Evolutionary conservation across 768 basidiomycete genomes (phyloP).

Genomic region (Termitomyces titanicus): DNA sequence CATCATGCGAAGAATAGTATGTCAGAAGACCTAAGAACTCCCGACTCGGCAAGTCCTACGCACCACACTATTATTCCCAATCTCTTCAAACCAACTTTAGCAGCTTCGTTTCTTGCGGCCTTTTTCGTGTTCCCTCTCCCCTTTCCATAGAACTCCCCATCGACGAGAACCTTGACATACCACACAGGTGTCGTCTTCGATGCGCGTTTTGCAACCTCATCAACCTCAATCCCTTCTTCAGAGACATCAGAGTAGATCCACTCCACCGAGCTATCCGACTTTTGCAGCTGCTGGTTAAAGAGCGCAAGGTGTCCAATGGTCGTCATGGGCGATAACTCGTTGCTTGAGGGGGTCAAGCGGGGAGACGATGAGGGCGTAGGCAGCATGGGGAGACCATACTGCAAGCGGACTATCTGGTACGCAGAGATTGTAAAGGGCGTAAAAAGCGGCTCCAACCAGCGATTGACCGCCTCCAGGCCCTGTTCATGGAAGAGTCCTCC

Average conservation of each 20-base stretch:
- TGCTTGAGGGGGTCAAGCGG: conserved; percentile 15
- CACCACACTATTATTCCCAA: conserved; percentile 55
- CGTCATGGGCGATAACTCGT: conserved; percentile 19
- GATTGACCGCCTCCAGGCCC: conserved; percentile 50
- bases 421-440: conserved; percentile 59
- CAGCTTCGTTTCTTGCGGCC: conserved; percentile 76
- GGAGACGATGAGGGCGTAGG: conserved; percentile 22
- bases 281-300: conserved; percentile 77
- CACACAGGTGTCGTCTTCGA: conserved; percentile 74
- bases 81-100: conserved; percentile 63
- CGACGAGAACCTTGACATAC: conserved; percentile 62
- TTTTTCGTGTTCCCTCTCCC: conserved; percentile 78
- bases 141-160: conserved; percentile 53
- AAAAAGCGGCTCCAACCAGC: conserved; percentile 64
- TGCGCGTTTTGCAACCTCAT: conserved; percentile 28
- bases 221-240: conserved; percentile 18
- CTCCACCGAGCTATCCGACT: conserved; percentile 52
- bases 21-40: not conserved
- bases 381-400: conserved; percentile 58
- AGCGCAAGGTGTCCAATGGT: conserved; percentile 67
- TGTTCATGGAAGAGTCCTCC: conserved; percentile 76
- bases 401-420: conserved; percentile 58
- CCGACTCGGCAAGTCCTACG: conserved; percentile 17
- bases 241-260: conserved; percentile 60
- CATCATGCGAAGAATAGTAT: not conserved